Evolutionary conservation across 441 rosid species (phyloP).

Genomic region (Corymbia citriodora): DNA sequence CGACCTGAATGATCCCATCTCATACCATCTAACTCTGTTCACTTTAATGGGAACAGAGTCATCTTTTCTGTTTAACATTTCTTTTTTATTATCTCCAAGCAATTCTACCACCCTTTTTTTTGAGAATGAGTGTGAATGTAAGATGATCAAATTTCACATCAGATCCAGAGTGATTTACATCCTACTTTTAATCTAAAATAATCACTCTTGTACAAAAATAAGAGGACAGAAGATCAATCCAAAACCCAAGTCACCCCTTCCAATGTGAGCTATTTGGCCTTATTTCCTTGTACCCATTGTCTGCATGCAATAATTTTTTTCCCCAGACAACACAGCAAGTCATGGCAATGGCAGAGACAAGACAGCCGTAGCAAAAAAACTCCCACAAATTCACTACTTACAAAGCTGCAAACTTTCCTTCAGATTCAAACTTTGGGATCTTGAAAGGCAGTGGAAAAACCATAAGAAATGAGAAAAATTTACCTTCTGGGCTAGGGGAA

Average conservation of each 20-base stretch:
- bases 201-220: neutral
- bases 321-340: neutral
- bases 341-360: neutral
- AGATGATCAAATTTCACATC: neutral
- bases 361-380: neutral
- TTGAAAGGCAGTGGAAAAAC: neutral
- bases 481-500: conserved; percentile 78
- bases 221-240: neutral
- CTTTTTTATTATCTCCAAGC: neutral
- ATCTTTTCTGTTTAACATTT: neutral
- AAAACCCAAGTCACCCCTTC: neutral
- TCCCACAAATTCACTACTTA: neutral
- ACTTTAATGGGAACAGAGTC: neutral
- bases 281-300: neutral
- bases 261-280: neutral
- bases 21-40: neutral
- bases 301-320: neutral
- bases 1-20: neutral
- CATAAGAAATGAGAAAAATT: neutral
- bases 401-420: neutral
- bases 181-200: neutral
- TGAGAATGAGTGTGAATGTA: neutral
- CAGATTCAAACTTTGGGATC: neutral
- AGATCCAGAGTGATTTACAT: neutral
- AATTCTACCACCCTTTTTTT: neutral